Evolutionary conservation across 192 early-diverging fungal species (phyloP), one percentile per base, ranked within the genome.

Genomic region (Linnemannia exigua): DNA sequence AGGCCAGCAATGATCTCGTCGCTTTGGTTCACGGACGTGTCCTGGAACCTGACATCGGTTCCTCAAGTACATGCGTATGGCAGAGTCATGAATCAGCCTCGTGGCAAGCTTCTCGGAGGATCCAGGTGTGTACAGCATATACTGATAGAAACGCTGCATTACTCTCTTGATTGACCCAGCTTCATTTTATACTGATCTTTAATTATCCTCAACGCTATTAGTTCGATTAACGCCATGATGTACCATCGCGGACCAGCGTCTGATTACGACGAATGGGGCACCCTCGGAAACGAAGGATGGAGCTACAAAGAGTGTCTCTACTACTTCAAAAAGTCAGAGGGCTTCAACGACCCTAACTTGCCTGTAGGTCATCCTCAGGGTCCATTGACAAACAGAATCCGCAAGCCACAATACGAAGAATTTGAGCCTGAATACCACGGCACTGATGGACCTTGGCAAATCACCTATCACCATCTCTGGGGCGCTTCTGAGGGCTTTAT

Each of bases 171-270:
- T n/a, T n/a, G n/a, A 44, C 58, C 8, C 15, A 22, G 12, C 11
- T 14, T 20, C 50, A 73, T 51, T 14, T 6, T 4, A 38, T 63
- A 20, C 50, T 54, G 52, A 74, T 19, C 25, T 35, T 15, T 31
- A 69, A 37, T 63, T 47, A 1, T n/a, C n/a, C n/a, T 19, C 22
- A 36, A 63, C 22, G 35, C 17, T 38, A n/a, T 15, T 47, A 86
- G 84, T 48, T 76, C 84, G 3, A 81, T 88, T 50, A 88, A 88
- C 20, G 81, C 82, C 15, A 88, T 88, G 87, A 81, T 88, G 72
- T 84, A 88, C 67, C 78, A 83, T 68, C 87, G 82, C 38, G 87
- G 87, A 14, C 74, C 82, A 9, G 78, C 87, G 8, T 79, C 72
- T 20, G 87, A 88, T 35, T 88, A 75, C 37, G 79, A 88, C 17